Evolutionary conservation across 75 land plant genomes (phyloP), one percentile per base, ranked within the genome.

Genomic region (Picea glauca): DNA sequence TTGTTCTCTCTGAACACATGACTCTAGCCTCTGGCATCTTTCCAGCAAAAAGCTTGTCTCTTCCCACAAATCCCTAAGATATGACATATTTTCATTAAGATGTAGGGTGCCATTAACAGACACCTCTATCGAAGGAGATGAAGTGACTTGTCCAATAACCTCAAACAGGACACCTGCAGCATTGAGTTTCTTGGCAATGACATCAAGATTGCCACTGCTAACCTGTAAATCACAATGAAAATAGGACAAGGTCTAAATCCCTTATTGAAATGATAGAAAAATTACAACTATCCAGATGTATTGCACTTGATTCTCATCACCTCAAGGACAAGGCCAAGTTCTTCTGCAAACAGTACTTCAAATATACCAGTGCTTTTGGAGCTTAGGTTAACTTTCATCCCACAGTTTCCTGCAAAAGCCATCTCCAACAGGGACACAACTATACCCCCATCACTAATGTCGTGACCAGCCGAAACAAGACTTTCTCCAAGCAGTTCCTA

Each of bases 341-440:
- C 99, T 75, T 96, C 99, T 21, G 99, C 90, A 90, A 94, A 96
- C 4, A 96, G 81, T 31, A 84, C 76, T 57, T 91, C 78, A 43
- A 94, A 86, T 18, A 78, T 62, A 57, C 78, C 66, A 4, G 76
- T 62, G 1, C 81, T 87, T n/a, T 63, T 50, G 20, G 88, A 79
- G 12, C 81, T 66, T 82, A 96, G 82, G 78, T 91, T 83, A 77
- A 92, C 90, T 54, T 58, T 65, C 21, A 96, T 66, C 13, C 99
- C 99, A 88, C 90, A 96, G 74, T 96, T 90, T 7, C 99, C 99
- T 66, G 96, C 93, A 91, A 94, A 96, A 72, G 99, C 96, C 97
- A 96, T 96, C 82, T 96, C 99, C 50, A 94, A 81, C 63, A 91
- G 77, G 77, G 86, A 79, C 12, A 91, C 91, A 73, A 94, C 21